These are phyloP conservation scores for Macrolepiota fuliginosa DNA, from an alignment of 768 basidiomycete genomes.

Conservation along the genomic window DNA sequence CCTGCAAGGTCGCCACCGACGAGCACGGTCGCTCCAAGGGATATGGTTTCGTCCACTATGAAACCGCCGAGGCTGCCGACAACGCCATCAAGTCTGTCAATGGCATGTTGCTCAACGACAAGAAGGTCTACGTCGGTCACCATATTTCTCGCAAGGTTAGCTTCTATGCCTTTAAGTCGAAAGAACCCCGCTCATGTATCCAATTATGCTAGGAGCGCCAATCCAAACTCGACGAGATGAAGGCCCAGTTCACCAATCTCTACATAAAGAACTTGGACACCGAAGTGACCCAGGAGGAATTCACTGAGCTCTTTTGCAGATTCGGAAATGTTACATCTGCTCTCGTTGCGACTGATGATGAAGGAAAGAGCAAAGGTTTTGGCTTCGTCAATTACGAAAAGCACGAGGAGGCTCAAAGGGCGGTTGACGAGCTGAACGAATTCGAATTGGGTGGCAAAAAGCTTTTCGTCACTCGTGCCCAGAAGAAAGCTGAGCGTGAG, in stretches of 20 bases:
- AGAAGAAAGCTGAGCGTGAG: slow-evolving; percentile 98
- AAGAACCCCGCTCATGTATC: not conserved
- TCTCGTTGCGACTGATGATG: slow-evolving; percentile 78
- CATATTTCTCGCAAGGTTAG: slow-evolving; percentile 94
- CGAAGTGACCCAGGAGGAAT: slow-evolving; percentile 83
- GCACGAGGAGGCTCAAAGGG: slow-evolving; percentile 89
- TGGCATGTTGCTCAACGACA: slow-evolving; percentile 99
- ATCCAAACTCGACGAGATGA: slow-evolving; percentile 98
- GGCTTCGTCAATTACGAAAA: slow-evolving; percentile 96
- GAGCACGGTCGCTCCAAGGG: slow-evolving; percentile 95
- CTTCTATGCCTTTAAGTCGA: slow-evolving; percentile 1
- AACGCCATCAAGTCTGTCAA: slow-evolving; percentile 98
- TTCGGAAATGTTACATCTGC: slow-evolving; percentile 90
- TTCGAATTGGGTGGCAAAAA: slow-evolving; percentile 81
- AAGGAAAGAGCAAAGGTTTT: slow-evolving; percentile 94
- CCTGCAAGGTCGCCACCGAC: slow-evolving; percentile 98
- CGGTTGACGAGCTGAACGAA: slow-evolving; percentile 89
- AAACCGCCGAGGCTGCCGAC: slow-evolving; percentile 94
- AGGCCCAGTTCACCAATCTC: slow-evolving; percentile 95
- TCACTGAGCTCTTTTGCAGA: slow-evolving; percentile 71
- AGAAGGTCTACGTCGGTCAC: slow-evolving; percentile 97
- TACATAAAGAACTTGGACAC: slow-evolving; percentile 96
- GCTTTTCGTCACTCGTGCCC: slow-evolving; percentile 93
- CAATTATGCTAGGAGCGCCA: slow-evolving; percentile 74
- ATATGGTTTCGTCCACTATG: slow-evolving; percentile 99